Conservation (phyloP, 2,329 filamentous ascomycete species). For the Penicillium sp. region DNA sequence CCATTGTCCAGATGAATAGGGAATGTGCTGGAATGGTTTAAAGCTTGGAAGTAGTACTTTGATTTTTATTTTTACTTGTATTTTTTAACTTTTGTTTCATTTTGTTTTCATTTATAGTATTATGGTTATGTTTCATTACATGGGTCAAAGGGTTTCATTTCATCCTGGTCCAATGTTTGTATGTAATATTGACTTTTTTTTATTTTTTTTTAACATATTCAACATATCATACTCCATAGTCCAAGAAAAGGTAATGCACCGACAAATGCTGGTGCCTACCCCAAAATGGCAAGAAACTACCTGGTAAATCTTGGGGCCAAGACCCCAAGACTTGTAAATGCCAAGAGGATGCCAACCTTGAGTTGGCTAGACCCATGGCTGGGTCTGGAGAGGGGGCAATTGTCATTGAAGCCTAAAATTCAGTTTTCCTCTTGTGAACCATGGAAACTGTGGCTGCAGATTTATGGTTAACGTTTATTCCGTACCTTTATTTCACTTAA, state of each 20-base stretch:
- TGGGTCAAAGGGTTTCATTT: slow-evolving; percentile 3
- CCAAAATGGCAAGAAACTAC: not conserved
- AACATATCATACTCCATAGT: not conserved
- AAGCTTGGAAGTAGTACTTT: not conserved
- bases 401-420: slow-evolving; percentile 25
- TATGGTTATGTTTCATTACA: slow-evolving; percentile 3
- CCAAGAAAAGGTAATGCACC: not conserved
- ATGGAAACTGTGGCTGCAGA: slow-evolving; percentile 11
- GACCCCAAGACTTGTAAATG: slow-evolving; percentile 15
- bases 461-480: slow-evolving; percentile 8
- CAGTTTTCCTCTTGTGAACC: slow-evolving; percentile 11
- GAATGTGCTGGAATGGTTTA: slow-evolving; percentile 9
- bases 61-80: not conserved
- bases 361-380: not conserved
- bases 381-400: not conserved
- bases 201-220: too few relatives aligned
- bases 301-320: slow-evolving; percentile 9
- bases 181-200: not conserved
- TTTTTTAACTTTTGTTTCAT: too few relatives aligned
- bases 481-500: slow-evolving; percentile 7
- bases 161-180: not conserved
- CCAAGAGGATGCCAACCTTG: slow-evolving; percentile 16
- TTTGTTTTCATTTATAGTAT: too few relatives aligned
- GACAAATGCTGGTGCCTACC: slow-evolving; percentile 13
- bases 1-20: slow-evolving; percentile 12